Percentiles rank a stretch among this genome's conserved stretches.
Conservation (phyloP, 2,329 filamentous ascomycete genomes). For the Davidsoniella australis region DNA sequence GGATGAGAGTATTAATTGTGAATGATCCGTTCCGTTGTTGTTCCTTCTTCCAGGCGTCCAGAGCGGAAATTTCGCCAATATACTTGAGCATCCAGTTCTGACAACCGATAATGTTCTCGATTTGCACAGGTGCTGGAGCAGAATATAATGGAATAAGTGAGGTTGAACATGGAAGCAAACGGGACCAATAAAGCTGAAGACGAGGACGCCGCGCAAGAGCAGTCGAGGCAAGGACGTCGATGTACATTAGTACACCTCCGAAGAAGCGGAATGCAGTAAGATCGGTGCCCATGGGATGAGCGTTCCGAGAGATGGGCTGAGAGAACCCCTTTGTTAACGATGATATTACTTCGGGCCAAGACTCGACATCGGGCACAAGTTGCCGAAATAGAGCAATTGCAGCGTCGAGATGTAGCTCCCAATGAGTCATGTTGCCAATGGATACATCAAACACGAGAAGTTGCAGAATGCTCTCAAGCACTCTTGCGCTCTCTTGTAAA, state of each 20-base stretch:
- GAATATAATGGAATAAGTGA: slow-evolving; percentile 9
- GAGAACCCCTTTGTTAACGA: slow-evolving; percentile 20
- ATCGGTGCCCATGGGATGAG: slow-evolving; percentile 26
- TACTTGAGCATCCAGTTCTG: slow-evolving; percentile 38
- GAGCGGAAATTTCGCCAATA: slow-evolving; percentile 34
- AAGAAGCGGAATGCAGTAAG: slow-evolving; percentile 32
- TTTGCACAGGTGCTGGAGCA: slow-evolving; percentile 20
- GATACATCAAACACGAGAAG: slow-evolving; percentile 35
- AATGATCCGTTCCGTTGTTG: slow-evolving; percentile 26
- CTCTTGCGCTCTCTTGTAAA: slow-evolving; percentile 21
- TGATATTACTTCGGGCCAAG: slow-evolving; percentile 23
- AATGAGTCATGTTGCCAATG: slow-evolving; percentile 29
- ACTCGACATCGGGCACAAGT: slow-evolving; percentile 22
- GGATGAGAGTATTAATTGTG: slow-evolving; percentile 28
- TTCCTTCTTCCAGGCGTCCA: slow-evolving; percentile 39
- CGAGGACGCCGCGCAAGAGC: slow-evolving; percentile 26
- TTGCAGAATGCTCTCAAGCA: slow-evolving; percentile 35
- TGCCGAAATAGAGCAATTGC: slow-evolving; percentile 32
- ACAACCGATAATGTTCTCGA: slow-evolving; percentile 37
- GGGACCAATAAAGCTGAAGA: slow-evolving; percentile 25
- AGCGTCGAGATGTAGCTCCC: slow-evolving; percentile 32
- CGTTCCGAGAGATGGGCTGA: slow-evolving; percentile 19
- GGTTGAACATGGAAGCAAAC: slow-evolving; percentile 21
- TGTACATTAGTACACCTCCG: slow-evolving; percentile 28
- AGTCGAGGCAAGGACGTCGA: slow-evolving; percentile 33